Evolutionary conservation across 2,329 filamentous ascomycete species (phyloP).

Genomic region (Curvularia spicifera): DNA sequence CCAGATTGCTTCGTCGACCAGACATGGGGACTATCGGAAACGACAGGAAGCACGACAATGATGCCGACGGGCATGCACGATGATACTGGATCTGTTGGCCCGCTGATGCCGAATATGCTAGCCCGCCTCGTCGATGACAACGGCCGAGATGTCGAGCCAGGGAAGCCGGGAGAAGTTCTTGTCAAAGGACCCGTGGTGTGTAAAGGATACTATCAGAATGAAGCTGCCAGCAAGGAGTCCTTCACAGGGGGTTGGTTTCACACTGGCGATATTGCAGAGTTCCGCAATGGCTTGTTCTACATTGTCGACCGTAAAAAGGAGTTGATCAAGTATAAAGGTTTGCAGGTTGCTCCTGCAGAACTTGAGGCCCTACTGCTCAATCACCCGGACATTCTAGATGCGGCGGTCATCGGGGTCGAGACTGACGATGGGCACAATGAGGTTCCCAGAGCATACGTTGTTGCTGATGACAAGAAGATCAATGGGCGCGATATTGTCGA

Average conservation of each 20-base stretch:
- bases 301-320: slow-evolving; percentile 55
- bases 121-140: slow-evolving; percentile 46
- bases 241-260: slow-evolving; percentile 47
- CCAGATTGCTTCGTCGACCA: slow-evolving; percentile 56
- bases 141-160: slow-evolving; percentile 40
- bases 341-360: slow-evolving; percentile 59
- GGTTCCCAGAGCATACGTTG: slow-evolving; percentile 53
- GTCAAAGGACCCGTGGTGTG: slow-evolving; percentile 47
- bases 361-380: slow-evolving; percentile 54
- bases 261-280: slow-evolving; percentile 50
- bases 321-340: slow-evolving; percentile 59
- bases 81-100: slow-evolving; percentile 57
- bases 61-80: slow-evolving; percentile 52
- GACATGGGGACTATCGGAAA: slow-evolving; percentile 67
- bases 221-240: slow-evolving; percentile 34
- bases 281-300: slow-evolving; percentile 49
- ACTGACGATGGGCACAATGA: slow-evolving; percentile 48
- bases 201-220: slow-evolving; percentile 49
- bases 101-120: slow-evolving; percentile 51
- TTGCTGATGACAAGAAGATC: slow-evolving; percentile 45
- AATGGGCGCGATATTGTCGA: slow-evolving; percentile 40
- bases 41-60: slow-evolving; percentile 56
- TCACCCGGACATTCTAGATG: slow-evolving; percentile 53
- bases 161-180: slow-evolving; percentile 43
- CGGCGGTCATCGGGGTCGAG: slow-evolving; percentile 55